These are phyloP conservation scores for Phytophthora pistaciae DNA, from an alignment of 352 stramenopile genomes.

Conservation along the genomic window DNA sequence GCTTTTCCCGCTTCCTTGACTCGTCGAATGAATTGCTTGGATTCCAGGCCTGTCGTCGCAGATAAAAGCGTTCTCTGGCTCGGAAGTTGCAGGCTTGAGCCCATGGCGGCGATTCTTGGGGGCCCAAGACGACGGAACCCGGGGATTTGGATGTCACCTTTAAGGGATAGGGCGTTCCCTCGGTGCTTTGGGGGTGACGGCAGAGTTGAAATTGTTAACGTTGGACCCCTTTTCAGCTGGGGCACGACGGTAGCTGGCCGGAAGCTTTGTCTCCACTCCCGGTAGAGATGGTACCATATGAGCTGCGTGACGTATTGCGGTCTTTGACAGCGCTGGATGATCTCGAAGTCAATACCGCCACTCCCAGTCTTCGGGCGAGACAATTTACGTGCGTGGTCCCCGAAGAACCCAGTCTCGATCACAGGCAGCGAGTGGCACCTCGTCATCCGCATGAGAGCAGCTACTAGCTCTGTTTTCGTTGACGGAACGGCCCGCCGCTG, in stretches of 20 bases:
- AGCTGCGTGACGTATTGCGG: conserved; percentile 60
- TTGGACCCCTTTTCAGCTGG: background rate
- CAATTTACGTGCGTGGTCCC: conserved; percentile 40
- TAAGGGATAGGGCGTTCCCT: conserved; percentile 1
- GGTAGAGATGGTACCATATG: conserved; percentile 51
- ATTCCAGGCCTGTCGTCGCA: conserved; percentile 28
- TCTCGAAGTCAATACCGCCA: conserved; percentile 59
- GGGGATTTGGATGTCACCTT: conserved; percentile 1
- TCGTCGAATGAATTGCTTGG: conserved; percentile 43
- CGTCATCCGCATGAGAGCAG: conserved; percentile 39
- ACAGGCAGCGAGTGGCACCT: conserved; percentile 60
- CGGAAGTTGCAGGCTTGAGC: conserved; percentile 21
- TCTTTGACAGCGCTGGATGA: conserved; percentile 54
- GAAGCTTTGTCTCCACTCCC: conserved; percentile 33
- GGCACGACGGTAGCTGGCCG: background rate
- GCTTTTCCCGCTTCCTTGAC: conserved; percentile 46
- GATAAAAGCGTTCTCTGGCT: conserved; percentile 22
- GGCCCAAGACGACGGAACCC: background rate
- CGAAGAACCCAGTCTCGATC: conserved; percentile 52
- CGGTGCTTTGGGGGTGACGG: background rate
- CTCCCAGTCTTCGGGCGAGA: conserved; percentile 40
- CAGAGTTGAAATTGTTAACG: background rate
- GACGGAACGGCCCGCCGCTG: background rate
- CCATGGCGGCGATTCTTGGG: conserved; percentile 25
- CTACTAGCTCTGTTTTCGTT: conserved; percentile 4